Base-by-base conservation (phyloP, 371 early-diverging fungal genomes). In the Mortierella sp. region DNA sequence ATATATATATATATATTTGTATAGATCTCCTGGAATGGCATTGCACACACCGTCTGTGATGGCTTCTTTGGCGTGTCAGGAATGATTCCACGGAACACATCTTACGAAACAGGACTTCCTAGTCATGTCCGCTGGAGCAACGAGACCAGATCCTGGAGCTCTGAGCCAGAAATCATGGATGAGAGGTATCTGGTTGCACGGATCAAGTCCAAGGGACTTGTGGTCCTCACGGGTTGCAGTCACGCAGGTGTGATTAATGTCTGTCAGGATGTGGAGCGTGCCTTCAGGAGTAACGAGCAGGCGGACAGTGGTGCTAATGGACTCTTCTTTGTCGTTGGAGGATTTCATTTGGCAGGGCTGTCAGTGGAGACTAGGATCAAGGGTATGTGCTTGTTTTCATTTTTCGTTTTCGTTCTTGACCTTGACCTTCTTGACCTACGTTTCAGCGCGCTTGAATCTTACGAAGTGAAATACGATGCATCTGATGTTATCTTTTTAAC, bases 171-270 rank as follows among this genome's bases (percentile, higher is more conserved):
- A 44, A 72, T 72, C 59, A 66, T 72, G 67, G 73, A 72, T 32
- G 73, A 72, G 23, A 66, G 73, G 0, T 72, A 72, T 30, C 31
- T 72, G 32, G 73, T 72, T 5, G 73, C 73, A 14, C 61, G 57
- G 1, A 63, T 72, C 42, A 57, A 55, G 34, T 31, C 41, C 26
- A 66, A 67, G 39, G 73, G 73, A 0, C 12, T 72, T 19, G 64
- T 72, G 4, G 63, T 72, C 4, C 32, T 72, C 19, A 66, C 67
- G 0, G 73, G 73, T 14, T 72, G 73, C 34, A 62, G 63, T 23
- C 73, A 72, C 55, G 73, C 73, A 6, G 73, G 73, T 9, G 62
- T 72, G 15, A 62, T 67, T n/a, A 72, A 72, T 32, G 73, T 67
- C 8, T 72, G 73, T n/a, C 57, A 67, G 34, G 73, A 72, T 34